Conservation (phyloP, 2,329 filamentous ascomycete species). For the Phaeosphaeriaceae sp. region DNA sequence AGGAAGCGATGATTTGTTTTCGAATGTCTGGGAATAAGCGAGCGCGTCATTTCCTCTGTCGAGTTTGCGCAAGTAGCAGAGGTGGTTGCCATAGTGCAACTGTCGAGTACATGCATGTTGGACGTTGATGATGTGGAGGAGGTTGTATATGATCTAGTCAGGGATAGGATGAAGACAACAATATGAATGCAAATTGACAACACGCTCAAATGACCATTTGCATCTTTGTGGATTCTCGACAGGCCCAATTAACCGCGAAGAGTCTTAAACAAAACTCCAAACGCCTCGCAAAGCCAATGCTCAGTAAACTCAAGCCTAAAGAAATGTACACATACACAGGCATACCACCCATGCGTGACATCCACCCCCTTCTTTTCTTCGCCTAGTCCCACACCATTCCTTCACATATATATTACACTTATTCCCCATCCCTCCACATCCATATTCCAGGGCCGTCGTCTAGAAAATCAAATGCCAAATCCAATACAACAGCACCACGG, state of each 20-base stretch:
- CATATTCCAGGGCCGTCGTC: not conserved
- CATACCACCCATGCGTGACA: not conserved
- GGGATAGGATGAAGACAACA: not conserved
- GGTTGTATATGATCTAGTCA: not conserved
- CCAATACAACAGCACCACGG: slow-evolving; percentile 79
- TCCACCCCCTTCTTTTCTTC: not conserved
- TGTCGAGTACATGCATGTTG: not conserved
- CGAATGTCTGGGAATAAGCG: slow-evolving; percentile 86
- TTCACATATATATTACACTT: too few species aligned
- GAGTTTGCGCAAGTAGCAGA: too few species aligned
- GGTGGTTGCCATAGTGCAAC: too few species aligned
- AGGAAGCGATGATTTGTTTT: slow-evolving; percentile 82
- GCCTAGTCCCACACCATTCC: not conserved
- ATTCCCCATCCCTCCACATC: not conserved
- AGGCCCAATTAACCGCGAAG: too few species aligned
- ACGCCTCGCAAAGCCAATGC: not conserved
- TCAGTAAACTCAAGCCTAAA: not conserved
- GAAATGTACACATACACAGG: not conserved
- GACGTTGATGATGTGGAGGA: not conserved
- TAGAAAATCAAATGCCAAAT: slow-evolving; percentile 52
- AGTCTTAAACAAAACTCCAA: not conserved
- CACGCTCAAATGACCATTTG: too few species aligned
- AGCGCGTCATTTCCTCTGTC: not conserved
- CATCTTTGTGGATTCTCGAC: too few species aligned
- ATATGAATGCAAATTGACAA: not conserved